phyloP scores from a whole-genome alignment of 345 rosid genomes.

The Dimocarpus longan region DNA sequence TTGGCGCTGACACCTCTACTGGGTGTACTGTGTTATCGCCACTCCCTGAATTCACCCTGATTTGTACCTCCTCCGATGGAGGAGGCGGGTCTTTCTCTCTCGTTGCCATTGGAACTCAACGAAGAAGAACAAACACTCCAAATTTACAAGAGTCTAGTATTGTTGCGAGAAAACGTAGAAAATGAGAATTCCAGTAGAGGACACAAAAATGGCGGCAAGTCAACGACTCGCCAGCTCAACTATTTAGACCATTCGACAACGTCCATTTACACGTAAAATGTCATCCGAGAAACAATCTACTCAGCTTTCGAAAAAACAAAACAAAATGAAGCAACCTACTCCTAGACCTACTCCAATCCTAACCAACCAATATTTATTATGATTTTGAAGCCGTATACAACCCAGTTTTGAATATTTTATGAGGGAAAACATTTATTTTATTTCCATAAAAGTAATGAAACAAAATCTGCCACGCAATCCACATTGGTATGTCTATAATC shows the following conservation, averaged over 20 bases:
- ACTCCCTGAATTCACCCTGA: conserved; percentile 41
- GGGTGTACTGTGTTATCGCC: conserved; percentile 43
- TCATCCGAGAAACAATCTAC: neutral
- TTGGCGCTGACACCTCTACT: conserved; percentile 34
- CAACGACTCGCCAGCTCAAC: conserved; percentile 9
- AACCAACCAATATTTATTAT: neutral
- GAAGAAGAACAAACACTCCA: neutral
- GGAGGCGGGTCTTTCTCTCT: conserved; percentile 2
- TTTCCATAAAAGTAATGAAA: neutral
- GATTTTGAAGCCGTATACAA: neutral
- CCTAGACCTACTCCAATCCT: conserved; percentile 1
- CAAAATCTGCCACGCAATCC: too few relatives aligned
- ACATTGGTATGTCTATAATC: neutral
- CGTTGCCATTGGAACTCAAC: conserved; percentile 14
- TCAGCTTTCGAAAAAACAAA: too few relatives aligned
- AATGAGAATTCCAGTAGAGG: neutral
- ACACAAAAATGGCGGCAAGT: neutral
- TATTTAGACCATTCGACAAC: neutral
- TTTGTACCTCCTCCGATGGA: conserved; percentile 32
- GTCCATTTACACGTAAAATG: conserved; percentile 1
- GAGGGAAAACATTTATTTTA: too few relatives aligned
- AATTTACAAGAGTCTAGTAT: too few relatives aligned
- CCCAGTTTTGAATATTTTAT: neutral
- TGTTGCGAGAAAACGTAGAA: neutral
- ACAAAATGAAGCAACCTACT: too few relatives aligned